Percentiles rank a stretch among this genome's conserved stretches.
These are phyloP conservation scores for Mucor saturninus DNA, from an alignment of 371 early-diverging fungal species.

Conservation along the genomic window DNA sequence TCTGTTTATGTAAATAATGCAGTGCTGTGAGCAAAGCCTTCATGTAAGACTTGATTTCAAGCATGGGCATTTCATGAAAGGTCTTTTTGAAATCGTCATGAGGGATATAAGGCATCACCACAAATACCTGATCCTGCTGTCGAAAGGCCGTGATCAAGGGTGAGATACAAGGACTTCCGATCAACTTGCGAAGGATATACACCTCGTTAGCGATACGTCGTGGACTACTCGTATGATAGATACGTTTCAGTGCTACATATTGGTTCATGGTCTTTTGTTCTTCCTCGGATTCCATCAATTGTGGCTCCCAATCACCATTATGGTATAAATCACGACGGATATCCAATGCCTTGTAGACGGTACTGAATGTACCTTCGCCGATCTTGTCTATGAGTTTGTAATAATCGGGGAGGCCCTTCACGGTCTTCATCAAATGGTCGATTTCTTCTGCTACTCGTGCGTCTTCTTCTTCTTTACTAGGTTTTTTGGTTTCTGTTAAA, in stretches of 20 bases:
- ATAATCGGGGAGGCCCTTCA: constrained; percentile 57
- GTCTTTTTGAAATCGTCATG: constrained; percentile 78
- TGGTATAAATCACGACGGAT: constrained; percentile 68
- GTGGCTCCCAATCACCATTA: constrained; percentile 49
- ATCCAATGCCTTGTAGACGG: constrained; percentile 95
- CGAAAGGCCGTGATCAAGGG: constrained; percentile 85
- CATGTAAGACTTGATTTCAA: constrained; percentile 86
- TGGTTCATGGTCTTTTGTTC: constrained; percentile 29
- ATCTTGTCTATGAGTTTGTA: constrained; percentile 63
- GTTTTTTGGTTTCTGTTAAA: not conserved
- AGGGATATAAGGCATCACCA: constrained; percentile 90
- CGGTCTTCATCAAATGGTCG: constrained; percentile 46
- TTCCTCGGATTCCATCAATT: not conserved
- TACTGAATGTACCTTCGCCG: constrained; percentile 79
- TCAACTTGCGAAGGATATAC: constrained; percentile 73
- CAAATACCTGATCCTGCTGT: constrained; percentile 83
- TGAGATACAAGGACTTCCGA: constrained; percentile 61
- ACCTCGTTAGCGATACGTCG: constrained; percentile 91
- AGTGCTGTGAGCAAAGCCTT: constrained; percentile 78
- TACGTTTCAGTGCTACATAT: constrained; percentile 90
- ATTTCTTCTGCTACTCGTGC: constrained; percentile 44
- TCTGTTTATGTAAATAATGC: constrained; percentile 69
- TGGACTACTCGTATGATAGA: constrained; percentile 90
- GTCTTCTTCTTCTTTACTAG: constrained; percentile 9
- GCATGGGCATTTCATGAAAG: constrained; percentile 4